Conservation (phyloP, 2,329 filamentous ascomycete species). For the Sphaerulina vaccinii region DNA sequence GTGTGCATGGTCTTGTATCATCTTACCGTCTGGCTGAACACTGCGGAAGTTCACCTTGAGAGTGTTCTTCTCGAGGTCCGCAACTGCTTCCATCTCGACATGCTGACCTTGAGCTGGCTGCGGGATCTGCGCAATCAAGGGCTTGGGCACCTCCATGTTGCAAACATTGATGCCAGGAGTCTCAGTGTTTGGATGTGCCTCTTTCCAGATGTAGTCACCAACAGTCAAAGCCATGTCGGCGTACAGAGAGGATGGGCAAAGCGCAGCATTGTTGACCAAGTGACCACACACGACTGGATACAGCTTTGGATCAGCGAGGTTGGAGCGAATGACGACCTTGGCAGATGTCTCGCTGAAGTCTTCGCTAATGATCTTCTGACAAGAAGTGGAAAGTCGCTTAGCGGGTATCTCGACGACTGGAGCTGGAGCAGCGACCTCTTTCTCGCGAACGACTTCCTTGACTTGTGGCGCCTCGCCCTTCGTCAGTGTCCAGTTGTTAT, state of each 20-base stretch:
- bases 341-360: conserved; percentile 61
- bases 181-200: conserved; percentile 57
- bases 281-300: conserved; percentile 64
- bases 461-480: conserved; percentile 60
- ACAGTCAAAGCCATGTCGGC: conserved; percentile 66
- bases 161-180: conserved; percentile 63
- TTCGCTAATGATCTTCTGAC: conserved; percentile 64
- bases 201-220: conserved; percentile 66
- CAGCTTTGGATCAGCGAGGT: conserved; percentile 63
- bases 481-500: conserved; percentile 68
- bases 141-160: conserved; percentile 68
- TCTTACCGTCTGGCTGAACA: conserved; percentile 59
- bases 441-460: conserved; percentile 41
- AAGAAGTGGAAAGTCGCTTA: conserved; percentile 61
- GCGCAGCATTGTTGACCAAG: conserved; percentile 63
- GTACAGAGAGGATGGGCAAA: conserved; percentile 65
- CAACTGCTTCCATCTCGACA: conserved; percentile 60
- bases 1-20: conserved; percentile 60
- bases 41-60: conserved; percentile 58
- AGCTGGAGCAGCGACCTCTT: conserved; percentile 34
- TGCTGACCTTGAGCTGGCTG: conserved; percentile 55
- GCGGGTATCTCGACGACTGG: conserved; percentile 47
- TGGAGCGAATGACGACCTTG: conserved; percentile 63
- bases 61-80: conserved; percentile 55
- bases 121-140: conserved; percentile 60